Percentiles rank a stretch among this genome's conserved stretches.
Conservation (phyloP, 106 monocot species). For the Vanilla planifolia region DNA sequence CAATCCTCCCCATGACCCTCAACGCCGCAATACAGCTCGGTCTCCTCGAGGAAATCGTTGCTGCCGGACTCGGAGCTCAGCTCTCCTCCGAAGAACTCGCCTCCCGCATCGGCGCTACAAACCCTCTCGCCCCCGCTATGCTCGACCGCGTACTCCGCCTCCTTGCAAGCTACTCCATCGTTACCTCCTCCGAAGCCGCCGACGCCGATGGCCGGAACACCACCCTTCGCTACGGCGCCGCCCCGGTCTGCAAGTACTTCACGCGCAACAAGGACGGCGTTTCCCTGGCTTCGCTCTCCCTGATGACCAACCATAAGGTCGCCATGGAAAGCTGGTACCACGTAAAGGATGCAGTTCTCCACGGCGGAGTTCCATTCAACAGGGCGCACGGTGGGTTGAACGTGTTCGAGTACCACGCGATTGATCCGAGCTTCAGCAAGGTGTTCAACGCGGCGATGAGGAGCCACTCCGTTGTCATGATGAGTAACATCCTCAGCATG, state of each 20-base stretch:
- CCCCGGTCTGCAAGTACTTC: slow-evolving; percentile 48
- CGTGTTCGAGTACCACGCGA: slow-evolving; percentile 41
- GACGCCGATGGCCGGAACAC: background rate
- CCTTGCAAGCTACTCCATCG: slow-evolving; percentile 31
- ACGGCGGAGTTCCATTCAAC: slow-evolving; percentile 19
- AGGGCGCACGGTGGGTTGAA: slow-evolving; percentile 29
- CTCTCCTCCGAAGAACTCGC: slow-evolving; percentile 42
- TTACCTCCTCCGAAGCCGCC: slow-evolving; percentile 18
- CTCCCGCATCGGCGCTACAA: slow-evolving; percentile 20
- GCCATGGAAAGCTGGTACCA: slow-evolving; percentile 40
- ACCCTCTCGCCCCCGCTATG: slow-evolving; percentile 20
- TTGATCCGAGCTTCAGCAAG: slow-evolving; percentile 30
- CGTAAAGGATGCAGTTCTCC: slow-evolving; percentile 12
- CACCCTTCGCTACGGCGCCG: slow-evolving; percentile 19
- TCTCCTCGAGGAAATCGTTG: slow-evolving; percentile 13
- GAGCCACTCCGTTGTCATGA: slow-evolving; percentile 30
- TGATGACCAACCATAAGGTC: slow-evolving; percentile 50
- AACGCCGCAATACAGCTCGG: slow-evolving; percentile 17
- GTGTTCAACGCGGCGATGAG: slow-evolving; percentile 54
- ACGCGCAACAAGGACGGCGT: slow-evolving; percentile 48
- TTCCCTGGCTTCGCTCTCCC: slow-evolving; percentile 30
- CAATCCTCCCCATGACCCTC: slow-evolving; percentile 18
- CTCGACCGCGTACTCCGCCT: slow-evolving; percentile 40
- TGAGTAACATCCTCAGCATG: slow-evolving; percentile 27
- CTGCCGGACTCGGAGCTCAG: slow-evolving; percentile 13